These are phyloP conservation scores for Pseudocercospora crystallina DNA, from an alignment of 2,329 filamentous ascomycete species.

Conservation along the genomic window DNA sequence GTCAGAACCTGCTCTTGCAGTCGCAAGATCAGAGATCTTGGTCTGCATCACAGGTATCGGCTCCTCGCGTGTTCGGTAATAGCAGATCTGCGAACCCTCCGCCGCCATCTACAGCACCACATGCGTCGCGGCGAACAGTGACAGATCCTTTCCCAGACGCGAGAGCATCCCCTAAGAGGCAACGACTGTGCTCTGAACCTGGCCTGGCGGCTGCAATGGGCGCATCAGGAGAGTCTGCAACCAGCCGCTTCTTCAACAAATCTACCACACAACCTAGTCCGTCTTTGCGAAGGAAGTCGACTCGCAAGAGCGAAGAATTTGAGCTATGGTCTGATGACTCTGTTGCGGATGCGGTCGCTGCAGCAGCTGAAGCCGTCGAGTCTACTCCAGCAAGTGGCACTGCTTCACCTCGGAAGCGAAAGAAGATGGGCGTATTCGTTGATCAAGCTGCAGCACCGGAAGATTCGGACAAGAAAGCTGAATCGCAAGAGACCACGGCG, in stretches of 20 bases:
- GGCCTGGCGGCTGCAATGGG: slow-evolving; percentile 31
- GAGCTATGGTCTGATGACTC: slow-evolving; percentile 52
- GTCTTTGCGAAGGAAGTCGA: slow-evolving; percentile 39
- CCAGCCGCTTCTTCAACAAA: slow-evolving; percentile 48
- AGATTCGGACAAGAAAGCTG: neutral
- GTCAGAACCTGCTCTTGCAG: slow-evolving; percentile 60
- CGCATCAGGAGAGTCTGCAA: slow-evolving; percentile 31
- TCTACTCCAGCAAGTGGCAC: slow-evolving; percentile 16
- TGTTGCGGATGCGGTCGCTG: slow-evolving; percentile 44
- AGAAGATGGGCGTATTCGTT: slow-evolving; percentile 30
- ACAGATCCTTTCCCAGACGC: slow-evolving; percentile 33
- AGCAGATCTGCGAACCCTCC: slow-evolving; percentile 25
- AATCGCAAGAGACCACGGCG: slow-evolving; percentile 3
- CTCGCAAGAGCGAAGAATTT: slow-evolving; percentile 40
- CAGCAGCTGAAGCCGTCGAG: slow-evolving; percentile 26
- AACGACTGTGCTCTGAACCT: slow-evolving; percentile 43
- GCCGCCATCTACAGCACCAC: slow-evolving; percentile 42
- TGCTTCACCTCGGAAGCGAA: slow-evolving; percentile 28
- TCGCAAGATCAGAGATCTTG: slow-evolving; percentile 56
- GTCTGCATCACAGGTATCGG: slow-evolving; percentile 50
- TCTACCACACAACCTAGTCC: slow-evolving; percentile 41
- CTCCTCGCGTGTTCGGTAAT: slow-evolving; percentile 18
- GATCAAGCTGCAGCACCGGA: slow-evolving; percentile 16
- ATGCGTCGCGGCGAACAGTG: slow-evolving; percentile 41
- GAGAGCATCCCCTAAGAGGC: slow-evolving; percentile 22